Base-by-base conservation (phyloP, 225 moss, liverwort and hornwort species). In the Marchantia paleacea region DNA sequence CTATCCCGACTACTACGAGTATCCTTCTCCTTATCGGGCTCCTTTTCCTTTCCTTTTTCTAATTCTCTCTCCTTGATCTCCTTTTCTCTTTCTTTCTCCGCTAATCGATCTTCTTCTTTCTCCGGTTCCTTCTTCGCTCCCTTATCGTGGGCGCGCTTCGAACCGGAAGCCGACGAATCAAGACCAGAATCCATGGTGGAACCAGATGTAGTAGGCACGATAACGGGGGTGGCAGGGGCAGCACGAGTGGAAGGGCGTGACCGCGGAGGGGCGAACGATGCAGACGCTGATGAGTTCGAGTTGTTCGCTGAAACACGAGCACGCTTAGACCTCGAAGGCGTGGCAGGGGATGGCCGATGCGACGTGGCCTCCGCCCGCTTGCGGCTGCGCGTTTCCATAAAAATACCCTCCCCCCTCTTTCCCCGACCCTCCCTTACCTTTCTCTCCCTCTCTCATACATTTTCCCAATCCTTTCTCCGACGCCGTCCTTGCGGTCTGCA, bases 361-460 rank as follows among this genome's bases (percentile, higher is more conserved):
- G 93, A 88, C 95, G 97, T 97, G 97, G 95, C 97, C 97, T 97
- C 97, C 97, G 91, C 97, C 97, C 95, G 97, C 97, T 95, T 97
- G 77, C 97, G 97, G 86, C 97, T 95, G 85, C 97, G 97, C 97
- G 97, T 97, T 97, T 97, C 97, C 97, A 97, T 97, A 97, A 97
- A 97, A 97, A 87, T 88, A 90, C 88, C 86, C 87, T 89, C 91
- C 89, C 87, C 89, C 84, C 91, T 84, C 85, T 78, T 84, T 63
- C 79, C 87, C 85, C 81, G 61, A 81, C 82, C 78, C 84, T 77
- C 86, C 86, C 90, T 83, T 81, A 84, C 86, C 86, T 79, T 76
- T 84, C 82, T 26, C 83, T 75, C 30, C 81, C 80, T 78, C 77
- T 81, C 83, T 75, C 87, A 83, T 79, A 83, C 83, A 82, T 79